Conservation (phyloP, 306 rosid species). For the Vigna radiata region DNA sequence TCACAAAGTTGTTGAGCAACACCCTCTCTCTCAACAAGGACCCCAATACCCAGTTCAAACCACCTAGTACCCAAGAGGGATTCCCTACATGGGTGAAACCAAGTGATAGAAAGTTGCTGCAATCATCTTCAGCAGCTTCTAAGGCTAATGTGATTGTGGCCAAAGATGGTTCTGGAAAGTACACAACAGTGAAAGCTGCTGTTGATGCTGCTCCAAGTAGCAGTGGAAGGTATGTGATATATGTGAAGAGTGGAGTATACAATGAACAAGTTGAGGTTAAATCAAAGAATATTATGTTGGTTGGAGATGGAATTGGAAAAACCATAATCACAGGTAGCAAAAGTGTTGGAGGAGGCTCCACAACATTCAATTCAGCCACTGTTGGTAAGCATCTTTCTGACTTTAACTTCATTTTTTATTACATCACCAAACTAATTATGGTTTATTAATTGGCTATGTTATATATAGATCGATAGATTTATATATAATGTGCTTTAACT, state of each 20-base stretch:
- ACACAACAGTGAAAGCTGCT: slow-evolving; percentile 61
- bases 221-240: slow-evolving; percentile 73
- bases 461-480: background rate
- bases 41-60: background rate
- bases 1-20: slow-evolving; percentile 66
- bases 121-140: slow-evolving; percentile 58
- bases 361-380: slow-evolving; percentile 82
- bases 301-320: slow-evolving; percentile 87
- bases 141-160: slow-evolving; percentile 74
- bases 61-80: slow-evolving; percentile 49
- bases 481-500: background rate
- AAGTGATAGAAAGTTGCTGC: slow-evolving; percentile 73
- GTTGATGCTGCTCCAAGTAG: slow-evolving; percentile 58
- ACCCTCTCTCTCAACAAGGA: slow-evolving; percentile 65
- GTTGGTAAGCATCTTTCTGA: slow-evolving; percentile 62
- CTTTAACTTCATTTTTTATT: background rate
- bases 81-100: slow-evolving; percentile 80
- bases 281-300: slow-evolving; percentile 66
- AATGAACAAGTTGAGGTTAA: slow-evolving; percentile 72
- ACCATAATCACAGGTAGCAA: slow-evolving; percentile 84
- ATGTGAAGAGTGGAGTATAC: slow-evolving; percentile 77
- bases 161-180: slow-evolving; percentile 76
- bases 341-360: slow-evolving; percentile 89
- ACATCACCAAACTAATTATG: background rate
- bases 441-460: background rate